Evolutionary conservation across 139 green algal genomes (phyloP), one percentile per base, ranked within the genome.

Genomic region (Desmodesmus armatus): DNA sequence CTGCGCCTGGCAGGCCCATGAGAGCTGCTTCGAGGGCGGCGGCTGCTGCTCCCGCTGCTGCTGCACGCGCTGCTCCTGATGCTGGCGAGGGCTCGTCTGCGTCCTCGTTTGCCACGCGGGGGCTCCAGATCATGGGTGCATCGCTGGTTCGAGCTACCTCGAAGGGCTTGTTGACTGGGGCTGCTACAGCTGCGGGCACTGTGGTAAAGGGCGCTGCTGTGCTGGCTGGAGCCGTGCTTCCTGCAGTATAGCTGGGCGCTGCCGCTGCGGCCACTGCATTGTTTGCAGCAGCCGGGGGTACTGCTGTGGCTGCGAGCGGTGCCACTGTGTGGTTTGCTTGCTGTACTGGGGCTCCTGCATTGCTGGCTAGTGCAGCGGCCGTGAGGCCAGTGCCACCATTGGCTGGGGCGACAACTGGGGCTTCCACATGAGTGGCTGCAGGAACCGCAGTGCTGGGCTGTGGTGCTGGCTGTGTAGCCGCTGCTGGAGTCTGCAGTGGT

Each of bases 11-110:
- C 53, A 82, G 40, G 23, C 76, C 76, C 53, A 82, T 55, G 2
- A 82, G 37, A 27, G 76, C 76, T n/a, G 76, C 76, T 29, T 82
- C 76, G 23, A 82, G 76, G 15, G 53, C 76, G 40, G 76, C 76
- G 40, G 76, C 76, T 43, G 76, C 76, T 39, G 78, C 62, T 17
- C 62, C 62, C 49, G 78, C 78, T 58, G 78, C 78, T 67, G 78
- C 78, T 77, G 78, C 78, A 25, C 62, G 62, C 3, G 78, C 78
- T 84, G 78, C 62, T n/a, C 9, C 77, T 2, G 78, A 84, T 25
- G 41, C 6, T 17, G 53, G 35, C 3, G 33, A 33, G 2, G 6
- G 33, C n/a, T 43, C 66, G 19, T 74, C 66, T 49, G 66, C 29
- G 35, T n/a, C n/a, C n/a, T n/a, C n/a, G n/a, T n/a, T n/a, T n/a